phyloP scores from a whole-genome alignment of 108 stramenopile species.

The Cyclotella choctawhatcheeana region DNA sequence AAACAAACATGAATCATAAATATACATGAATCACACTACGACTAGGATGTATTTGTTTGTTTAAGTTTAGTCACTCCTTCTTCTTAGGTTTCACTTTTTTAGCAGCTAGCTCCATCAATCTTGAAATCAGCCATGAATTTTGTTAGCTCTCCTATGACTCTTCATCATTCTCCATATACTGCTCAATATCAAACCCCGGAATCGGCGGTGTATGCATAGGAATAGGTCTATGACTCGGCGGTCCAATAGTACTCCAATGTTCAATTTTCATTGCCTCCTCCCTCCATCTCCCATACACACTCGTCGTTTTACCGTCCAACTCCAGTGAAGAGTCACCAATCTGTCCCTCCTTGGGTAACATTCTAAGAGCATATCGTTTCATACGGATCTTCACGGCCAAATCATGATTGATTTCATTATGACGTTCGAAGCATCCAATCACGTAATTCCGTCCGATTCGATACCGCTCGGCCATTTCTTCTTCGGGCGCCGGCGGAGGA shows the following conservation, averaged over 20 bases:
- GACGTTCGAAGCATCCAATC: slow-evolving; percentile 73
- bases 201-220: slow-evolving; percentile 79
- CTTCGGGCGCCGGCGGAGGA: slow-evolving; percentile 47
- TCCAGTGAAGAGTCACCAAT: slow-evolving; percentile 22
- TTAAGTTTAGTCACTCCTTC: no score
- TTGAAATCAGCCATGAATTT: no score
- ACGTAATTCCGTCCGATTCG: slow-evolving; percentile 73
- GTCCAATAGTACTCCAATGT: slow-evolving; percentile 38
- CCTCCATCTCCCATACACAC: slow-evolving; percentile 55
- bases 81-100: no score
- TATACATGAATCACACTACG: no score
- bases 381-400: slow-evolving; percentile 75
- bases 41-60: no score
- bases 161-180: slow-evolving; percentile 58
- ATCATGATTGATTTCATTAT: slow-evolving; percentile 82
- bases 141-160: background rate
- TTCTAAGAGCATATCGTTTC: slow-evolving; percentile 76
- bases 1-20: no score
- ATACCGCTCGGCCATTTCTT: slow-evolving; percentile 72
- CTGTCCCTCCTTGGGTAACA: slow-evolving; percentile 65
- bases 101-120: background rate
- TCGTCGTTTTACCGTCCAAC: background rate
- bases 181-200: slow-evolving; percentile 67
- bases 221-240: slow-evolving; percentile 66
- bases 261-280: slow-evolving; percentile 63